A percentile compares a stretch with the other conserved stretches of the same genome.
Evolutionary conservation across 352 stramenopile genomes (phyloP).

Genomic region (Pythium rhizo-oryzae): DNA sequence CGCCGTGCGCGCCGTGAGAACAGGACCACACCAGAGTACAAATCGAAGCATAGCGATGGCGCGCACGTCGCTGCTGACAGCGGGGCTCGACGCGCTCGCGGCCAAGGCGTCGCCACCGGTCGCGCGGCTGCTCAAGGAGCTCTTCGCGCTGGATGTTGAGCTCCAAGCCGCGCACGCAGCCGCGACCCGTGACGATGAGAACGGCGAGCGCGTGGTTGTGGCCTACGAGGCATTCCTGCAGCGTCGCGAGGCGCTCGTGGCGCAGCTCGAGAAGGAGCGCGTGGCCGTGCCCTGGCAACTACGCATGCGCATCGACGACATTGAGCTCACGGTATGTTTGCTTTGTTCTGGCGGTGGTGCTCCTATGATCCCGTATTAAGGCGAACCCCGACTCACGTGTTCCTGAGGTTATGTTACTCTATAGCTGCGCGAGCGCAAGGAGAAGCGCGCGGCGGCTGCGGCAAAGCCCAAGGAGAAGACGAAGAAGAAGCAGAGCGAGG

Average conservation of each 20-base stretch:
- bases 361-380: no score
- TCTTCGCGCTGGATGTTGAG: slow-evolving; percentile 32
- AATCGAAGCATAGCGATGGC: neutral
- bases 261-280: slow-evolving; percentile 29
- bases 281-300: slow-evolving; percentile 42
- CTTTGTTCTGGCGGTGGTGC: neutral
- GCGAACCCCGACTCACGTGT: no score
- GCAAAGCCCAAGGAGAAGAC: neutral
- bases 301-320: slow-evolving; percentile 71
- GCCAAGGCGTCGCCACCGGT: slow-evolving; percentile 9
- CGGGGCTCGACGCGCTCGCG: slow-evolving; percentile 15
- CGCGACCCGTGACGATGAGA: slow-evolving; percentile 37
- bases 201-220: slow-evolving; percentile 35
- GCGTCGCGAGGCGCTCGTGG: slow-evolving; percentile 30
- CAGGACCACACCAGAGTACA: neutral
- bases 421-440: slow-evolving; percentile 28
- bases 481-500: neutral
- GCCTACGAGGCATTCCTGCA: slow-evolving; percentile 38
- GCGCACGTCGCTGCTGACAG: slow-evolving; percentile 14
- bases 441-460: slow-evolving; percentile 6
- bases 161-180: slow-evolving; percentile 35
- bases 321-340: slow-evolving; percentile 71
- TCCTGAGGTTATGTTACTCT: neutral
- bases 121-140: slow-evolving; percentile 19
- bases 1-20: neutral